Conservation (phyloP, 2,329 filamentous ascomycete species). For the Byssochlamys sp. region DNA sequence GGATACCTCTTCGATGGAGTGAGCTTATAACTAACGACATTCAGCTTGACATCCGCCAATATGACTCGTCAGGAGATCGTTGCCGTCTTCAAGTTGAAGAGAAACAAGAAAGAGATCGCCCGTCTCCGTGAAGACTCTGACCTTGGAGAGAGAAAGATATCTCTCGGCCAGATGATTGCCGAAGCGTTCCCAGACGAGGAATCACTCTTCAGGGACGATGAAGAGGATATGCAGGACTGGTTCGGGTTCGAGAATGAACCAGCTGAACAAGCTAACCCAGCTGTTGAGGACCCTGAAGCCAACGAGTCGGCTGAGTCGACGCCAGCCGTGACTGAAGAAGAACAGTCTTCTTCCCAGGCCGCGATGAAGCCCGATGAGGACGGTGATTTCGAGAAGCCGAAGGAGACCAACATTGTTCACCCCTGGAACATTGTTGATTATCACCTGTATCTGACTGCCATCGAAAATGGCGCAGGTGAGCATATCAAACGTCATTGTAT, state of each 20-base stretch:
- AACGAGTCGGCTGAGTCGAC: neutral
- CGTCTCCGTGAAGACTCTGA: neutral
- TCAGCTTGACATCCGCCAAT: neutral
- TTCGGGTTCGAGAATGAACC: neutral
- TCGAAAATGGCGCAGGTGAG: slow-evolving; percentile 13
- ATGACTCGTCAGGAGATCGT: neutral
- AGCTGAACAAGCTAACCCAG: neutral
- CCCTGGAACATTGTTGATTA: slow-evolving; percentile 25
- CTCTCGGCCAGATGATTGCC: slow-evolving; percentile 2
- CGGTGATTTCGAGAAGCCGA: neutral
- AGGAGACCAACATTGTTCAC: slow-evolving; percentile 10
- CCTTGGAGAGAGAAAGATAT: neutral
- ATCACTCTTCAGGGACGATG: neutral
- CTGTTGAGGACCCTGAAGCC: neutral
- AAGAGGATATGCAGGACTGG: neutral
- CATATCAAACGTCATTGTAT: slow-evolving; percentile 12
- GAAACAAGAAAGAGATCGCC: slow-evolving; percentile 7
- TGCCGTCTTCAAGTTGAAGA: slow-evolving; percentile 13
- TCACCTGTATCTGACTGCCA: slow-evolving; percentile 19
- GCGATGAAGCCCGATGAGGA: neutral
- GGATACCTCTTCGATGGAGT: neutral
- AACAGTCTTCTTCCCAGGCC: neutral
- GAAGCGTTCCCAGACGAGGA: slow-evolving; percentile 2
- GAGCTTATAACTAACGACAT: neutral
- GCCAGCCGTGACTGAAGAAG: neutral